Evolutionary conservation across 805 yeast species (phyloP), one percentile per base, ranked within the genome.

Genomic region (Yarrowia sp.): DNA sequence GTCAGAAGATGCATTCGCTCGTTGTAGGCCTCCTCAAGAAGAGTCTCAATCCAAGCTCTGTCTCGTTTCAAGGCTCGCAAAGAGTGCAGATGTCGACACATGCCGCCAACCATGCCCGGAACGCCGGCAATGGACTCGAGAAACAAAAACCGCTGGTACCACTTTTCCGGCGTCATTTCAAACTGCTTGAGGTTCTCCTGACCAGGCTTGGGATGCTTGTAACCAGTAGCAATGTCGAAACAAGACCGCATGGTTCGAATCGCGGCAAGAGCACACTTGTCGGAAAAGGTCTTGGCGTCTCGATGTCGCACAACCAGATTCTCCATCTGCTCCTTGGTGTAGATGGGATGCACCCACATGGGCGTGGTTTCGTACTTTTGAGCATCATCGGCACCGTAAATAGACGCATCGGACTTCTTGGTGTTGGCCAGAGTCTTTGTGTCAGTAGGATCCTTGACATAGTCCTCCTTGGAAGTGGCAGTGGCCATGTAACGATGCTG

Each of bases 61-160:
- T 87, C 92, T 66, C 92, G 76, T 70, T 80, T 80, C 68, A 88
- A 76, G 58, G 86, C 73, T 68, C 92, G 76, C 54, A 87, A 72
- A 1, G 89, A 82, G 67, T 85, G 86, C 70, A 87, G 78, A 71
- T 88, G 92, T 65, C 92, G 81, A 46, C 88, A 73, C 75, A 86
- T 87, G 1, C 88, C 88, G 3, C 89, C 92, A 52, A 85, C 88
- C 80, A 86, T 83, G 11, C 92, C 92, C 0, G 92, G 92, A n/a
- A 87, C 89, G 9, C 90, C 92, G 4, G 92, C 92, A 65, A 88
- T 80, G 66, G 86, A 81, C 73, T 87, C 92, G 68, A 87, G 79
- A 69, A 88, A 86, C 40, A 88, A 82, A 65, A 82, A 75, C 62
- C 78, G 73, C 7, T 84, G 82, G 66, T 88, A 69, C 92, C 92